Evolutionary conservation across 331 rosid species (phyloP).

Genomic region (Malus hybrid): DNA sequence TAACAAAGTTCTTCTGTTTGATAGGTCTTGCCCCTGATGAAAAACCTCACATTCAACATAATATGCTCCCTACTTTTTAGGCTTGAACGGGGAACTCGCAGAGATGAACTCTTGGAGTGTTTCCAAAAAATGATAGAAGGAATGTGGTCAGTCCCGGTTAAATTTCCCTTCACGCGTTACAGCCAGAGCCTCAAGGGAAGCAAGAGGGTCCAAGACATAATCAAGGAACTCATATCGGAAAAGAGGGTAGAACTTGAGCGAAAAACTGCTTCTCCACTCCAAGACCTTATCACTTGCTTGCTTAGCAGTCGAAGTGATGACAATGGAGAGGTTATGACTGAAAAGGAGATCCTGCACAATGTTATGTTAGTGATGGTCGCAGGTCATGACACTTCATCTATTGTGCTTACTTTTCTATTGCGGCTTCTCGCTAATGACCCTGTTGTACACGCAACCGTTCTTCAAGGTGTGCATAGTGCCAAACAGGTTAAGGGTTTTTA

Average conservation of each 20-base stretch:
- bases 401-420: slow-evolving; percentile 53
- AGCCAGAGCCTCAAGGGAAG: slow-evolving; percentile 52
- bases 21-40: slow-evolving; percentile 69
- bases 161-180: slow-evolving; percentile 66
- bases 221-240: slow-evolving; percentile 32
- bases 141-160: slow-evolving; percentile 55
- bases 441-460: slow-evolving; percentile 37
- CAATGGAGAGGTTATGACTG: slow-evolving; percentile 23
- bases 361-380: slow-evolving; percentile 47
- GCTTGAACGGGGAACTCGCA: slow-evolving; percentile 46
- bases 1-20: background rate
- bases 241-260: slow-evolving; percentile 38
- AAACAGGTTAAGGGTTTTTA: no score
- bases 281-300: slow-evolving; percentile 59
- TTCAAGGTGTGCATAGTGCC: slow-evolving; percentile 41
- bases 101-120: slow-evolving; percentile 29
- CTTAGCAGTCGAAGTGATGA: slow-evolving; percentile 33
- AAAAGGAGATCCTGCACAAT: slow-evolving; percentile 59
- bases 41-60: slow-evolving; percentile 64
- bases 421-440: slow-evolving; percentile 49
- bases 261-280: slow-evolving; percentile 27
- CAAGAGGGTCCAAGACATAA: slow-evolving; percentile 30
- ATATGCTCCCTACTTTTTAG: slow-evolving; percentile 59
- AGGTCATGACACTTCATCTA: slow-evolving; percentile 65
- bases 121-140: slow-evolving; percentile 46